These are phyloP conservation scores for Backusella psychrophila DNA, from an alignment of 192 early-diverging fungal genomes.

Conservation along the genomic window DNA sequence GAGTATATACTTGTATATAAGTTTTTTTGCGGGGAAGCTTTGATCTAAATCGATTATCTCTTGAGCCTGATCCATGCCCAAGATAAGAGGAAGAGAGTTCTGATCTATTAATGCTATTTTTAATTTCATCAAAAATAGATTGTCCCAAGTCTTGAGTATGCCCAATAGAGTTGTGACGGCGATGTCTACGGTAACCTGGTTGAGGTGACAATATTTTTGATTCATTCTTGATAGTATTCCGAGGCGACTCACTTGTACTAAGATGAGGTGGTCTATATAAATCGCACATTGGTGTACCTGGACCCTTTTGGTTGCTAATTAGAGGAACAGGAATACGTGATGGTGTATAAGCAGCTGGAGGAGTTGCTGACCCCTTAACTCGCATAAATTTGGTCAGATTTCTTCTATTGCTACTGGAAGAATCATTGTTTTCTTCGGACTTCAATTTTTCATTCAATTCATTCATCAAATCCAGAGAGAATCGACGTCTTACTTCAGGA, in stretches of 20 bases:
- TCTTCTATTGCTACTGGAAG: slow-evolving; percentile 33
- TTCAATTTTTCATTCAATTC: slow-evolving; percentile 13
- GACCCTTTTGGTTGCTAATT: background rate
- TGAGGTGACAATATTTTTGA: background rate
- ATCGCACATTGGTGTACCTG: slow-evolving; percentile 11
- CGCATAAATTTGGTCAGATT: background rate
- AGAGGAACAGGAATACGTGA: slow-evolving; percentile 27
- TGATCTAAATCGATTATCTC: slow-evolving; percentile 14
- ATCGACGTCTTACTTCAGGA: slow-evolving; percentile 18
- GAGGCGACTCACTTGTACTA: background rate
- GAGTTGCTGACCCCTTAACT: background rate
- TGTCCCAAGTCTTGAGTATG: background rate
- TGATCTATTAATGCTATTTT: background rate
- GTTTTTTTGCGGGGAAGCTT: slow-evolving; percentile 36
- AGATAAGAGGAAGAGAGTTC: background rate
- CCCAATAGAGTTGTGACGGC: background rate
- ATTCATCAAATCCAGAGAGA: slow-evolving; percentile 11
- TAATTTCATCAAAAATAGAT: background rate
- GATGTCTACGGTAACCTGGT: background rate
- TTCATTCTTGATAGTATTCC: background rate
- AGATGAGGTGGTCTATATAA: background rate
- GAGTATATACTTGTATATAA: slow-evolving; percentile 51
- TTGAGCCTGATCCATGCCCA: background rate
- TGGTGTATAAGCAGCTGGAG: slow-evolving; percentile 14
- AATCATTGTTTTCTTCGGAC: slow-evolving; percentile 24